Evolutionary conservation across 192 early-diverging fungal genomes (phyloP), one percentile per base, ranked within the genome.

Genomic region (Chytriomyces confervae): DNA sequence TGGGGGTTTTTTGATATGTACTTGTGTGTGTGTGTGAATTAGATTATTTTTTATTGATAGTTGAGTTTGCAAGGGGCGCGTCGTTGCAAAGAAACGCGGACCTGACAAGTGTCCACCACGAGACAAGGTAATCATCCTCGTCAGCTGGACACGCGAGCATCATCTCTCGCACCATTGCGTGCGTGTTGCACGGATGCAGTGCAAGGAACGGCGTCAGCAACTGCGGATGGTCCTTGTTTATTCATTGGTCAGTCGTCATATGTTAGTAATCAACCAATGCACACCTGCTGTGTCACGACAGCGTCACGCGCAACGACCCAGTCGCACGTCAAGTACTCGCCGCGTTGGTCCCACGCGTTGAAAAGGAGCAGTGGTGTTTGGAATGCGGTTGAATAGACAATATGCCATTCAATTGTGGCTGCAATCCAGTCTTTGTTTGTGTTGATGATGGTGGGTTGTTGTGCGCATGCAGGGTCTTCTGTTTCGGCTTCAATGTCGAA

Each of bases 151-250:
- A 57, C 20, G 53, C 13, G 10, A 13, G 16, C 16, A 72, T 51
- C 51, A 72, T 60, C 57, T 72, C 69, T 18, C 18, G 10, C 16
- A 72, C 57, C 24, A 61, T 10, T 5, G 13, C 23, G 57, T 61
- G 50, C 50, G 69, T 57, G 69, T 72, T 72, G 36, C 69, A 72
- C 18, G 69, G 69, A 60, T 72, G 69, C 10, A 72, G 7, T 11
- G 69, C 69, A 27, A 7, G 18, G 44, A 72, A 72, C 8, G 69
- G 69, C 10, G 45, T 57, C 8, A 18, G 13, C 9, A 72, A 51
- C 8, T 16, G 18, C 18, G 69, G 69, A 57, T 72, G 69, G 50
- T 72, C 69, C 48, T 65, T 23, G 11, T 65, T 1, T 4, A 2
- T 36, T 36, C 36, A 36, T 4, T 65, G 63, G 3, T 23, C 3